These are phyloP conservation scores for Xerocomellus chrysenteron DNA, from an alignment of 768 basidiomycete species.

Conservation along the genomic window DNA sequence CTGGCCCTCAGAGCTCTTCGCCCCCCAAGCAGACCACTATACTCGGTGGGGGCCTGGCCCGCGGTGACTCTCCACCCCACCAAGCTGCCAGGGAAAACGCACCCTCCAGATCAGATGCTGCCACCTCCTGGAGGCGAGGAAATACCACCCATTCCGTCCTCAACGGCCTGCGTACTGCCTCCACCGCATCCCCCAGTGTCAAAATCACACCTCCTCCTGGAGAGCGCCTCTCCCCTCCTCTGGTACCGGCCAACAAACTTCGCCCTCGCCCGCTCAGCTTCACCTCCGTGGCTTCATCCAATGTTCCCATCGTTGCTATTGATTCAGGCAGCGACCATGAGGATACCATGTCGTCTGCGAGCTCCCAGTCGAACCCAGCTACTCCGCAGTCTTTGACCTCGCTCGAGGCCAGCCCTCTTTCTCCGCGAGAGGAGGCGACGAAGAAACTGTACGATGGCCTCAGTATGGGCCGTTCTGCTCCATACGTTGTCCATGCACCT, in stretches of 20 bases:
- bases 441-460: constrained; percentile 89
- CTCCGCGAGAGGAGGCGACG: constrained; percentile 81
- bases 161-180: constrained; percentile 58
- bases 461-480: constrained; percentile 72
- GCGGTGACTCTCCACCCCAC: constrained; percentile 50
- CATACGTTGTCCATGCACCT: constrained; percentile 27
- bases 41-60: constrained; percentile 71
- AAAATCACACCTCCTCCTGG: constrained; percentile 72
- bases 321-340: constrained; percentile 57
- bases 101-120: constrained; percentile 82
- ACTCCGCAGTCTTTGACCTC: constrained; percentile 74
- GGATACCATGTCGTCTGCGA: constrained; percentile 55
- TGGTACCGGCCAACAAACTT: constrained; percentile 33
- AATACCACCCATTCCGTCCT: constrained; percentile 69
- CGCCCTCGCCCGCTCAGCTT: constrained; percentile 73
- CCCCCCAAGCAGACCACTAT: constrained; percentile 62
- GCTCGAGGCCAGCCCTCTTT: constrained; percentile 52
- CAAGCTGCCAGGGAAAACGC: constrained; percentile 35
- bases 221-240: constrained; percentile 53
- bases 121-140: constrained; percentile 78
- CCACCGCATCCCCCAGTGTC: constrained; percentile 56
- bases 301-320: constrained; percentile 50
- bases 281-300: constrained; percentile 45
- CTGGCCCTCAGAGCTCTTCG: constrained; percentile 37
- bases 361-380: constrained; percentile 70